Conservation (phyloP, 352 stramenopile species). For the Globisporangium okanoganense region DNA sequence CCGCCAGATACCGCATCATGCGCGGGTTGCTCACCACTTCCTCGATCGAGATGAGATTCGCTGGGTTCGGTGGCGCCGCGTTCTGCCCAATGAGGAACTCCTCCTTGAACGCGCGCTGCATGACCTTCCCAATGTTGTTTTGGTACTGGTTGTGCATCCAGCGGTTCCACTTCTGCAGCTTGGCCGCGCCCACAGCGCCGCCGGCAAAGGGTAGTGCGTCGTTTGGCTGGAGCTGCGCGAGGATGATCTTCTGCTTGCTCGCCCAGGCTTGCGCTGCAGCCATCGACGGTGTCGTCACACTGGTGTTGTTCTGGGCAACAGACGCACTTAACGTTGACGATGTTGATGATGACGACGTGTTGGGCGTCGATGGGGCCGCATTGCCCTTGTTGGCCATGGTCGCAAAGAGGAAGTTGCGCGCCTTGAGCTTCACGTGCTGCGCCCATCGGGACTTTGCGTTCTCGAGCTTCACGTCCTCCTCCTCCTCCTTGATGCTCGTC, state of each 20-base stretch:
- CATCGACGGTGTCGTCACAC: constrained; percentile 32
- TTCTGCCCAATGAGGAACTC: constrained; percentile 37
- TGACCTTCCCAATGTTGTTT: constrained; percentile 65
- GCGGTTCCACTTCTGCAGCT: constrained; percentile 83
- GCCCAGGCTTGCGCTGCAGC: constrained; percentile 65
- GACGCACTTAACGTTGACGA: not conserved
- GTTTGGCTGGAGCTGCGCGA: constrained; percentile 42
- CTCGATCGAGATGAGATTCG: constrained; percentile 64
- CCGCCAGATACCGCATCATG: constrained; percentile 81
- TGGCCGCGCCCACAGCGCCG: constrained; percentile 38
- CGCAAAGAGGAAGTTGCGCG: constrained; percentile 68
- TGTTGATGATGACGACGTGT: not conserved
- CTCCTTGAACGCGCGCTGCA: constrained; percentile 62
- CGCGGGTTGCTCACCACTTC: constrained; percentile 74
- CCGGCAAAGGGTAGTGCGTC: constrained; percentile 22
- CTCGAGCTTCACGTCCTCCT: constrained; percentile 78
- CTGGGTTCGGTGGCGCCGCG: constrained; percentile 29
- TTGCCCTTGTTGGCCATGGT: constrained; percentile 38
- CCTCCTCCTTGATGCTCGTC: constrained; percentile 84
- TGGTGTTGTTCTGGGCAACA: constrained; percentile 2
- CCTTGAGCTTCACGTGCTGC: constrained; percentile 84
- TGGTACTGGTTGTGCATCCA: constrained; percentile 76
- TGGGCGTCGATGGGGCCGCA: constrained; percentile 4
- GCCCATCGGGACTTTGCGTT: constrained; percentile 81
- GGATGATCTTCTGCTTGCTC: constrained; percentile 66